Evolutionary conservation across 306 rosid genomes (phyloP).

Genomic region (Cicer chorassanicum): DNA sequence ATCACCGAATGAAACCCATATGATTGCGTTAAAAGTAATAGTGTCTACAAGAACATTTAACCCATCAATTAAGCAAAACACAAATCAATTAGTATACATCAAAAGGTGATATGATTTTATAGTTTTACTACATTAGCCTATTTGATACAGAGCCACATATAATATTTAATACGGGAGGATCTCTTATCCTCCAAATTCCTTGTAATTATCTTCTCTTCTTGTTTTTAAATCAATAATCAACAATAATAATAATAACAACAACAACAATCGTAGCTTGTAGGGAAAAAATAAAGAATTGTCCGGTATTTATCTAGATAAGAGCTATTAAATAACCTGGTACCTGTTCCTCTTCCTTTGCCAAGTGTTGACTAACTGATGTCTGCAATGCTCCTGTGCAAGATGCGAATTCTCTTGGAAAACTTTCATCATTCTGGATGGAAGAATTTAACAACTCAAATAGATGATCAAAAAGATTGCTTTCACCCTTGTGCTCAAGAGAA

Average conservation of each 20-base stretch:
- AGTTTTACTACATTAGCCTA: slow-evolving; percentile 35
- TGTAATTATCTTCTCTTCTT: slow-evolving; percentile 27
- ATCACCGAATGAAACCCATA: slow-evolving; percentile 18
- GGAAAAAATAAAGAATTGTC: slow-evolving; percentile 7
- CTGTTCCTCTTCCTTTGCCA: slow-evolving; percentile 99
- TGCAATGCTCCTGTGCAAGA: slow-evolving; percentile 92
- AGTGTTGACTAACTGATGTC: slow-evolving; percentile 94
- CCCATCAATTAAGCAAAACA: slow-evolving; percentile 11
- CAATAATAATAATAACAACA: neutral
- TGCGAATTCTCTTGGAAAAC: slow-evolving; percentile 88
- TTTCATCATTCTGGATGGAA: slow-evolving; percentile 63
- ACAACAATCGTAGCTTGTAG: neutral
- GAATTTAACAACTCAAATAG: slow-evolving; percentile 83
- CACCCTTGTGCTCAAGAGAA: slow-evolving; percentile 98
- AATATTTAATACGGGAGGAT: slow-evolving; percentile 20
- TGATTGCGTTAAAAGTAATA: slow-evolving; percentile 3
- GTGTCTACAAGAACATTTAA: slow-evolving; percentile 36
- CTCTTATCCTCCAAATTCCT: slow-evolving; percentile 30
- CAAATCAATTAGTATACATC: slow-evolving; percentile 2
- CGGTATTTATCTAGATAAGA: slow-evolving; percentile 35
- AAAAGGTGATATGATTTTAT: slow-evolving; percentile 17
- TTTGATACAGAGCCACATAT: slow-evolving; percentile 11
- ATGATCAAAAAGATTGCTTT: slow-evolving; percentile 88
- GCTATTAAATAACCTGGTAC: slow-evolving; percentile 53
- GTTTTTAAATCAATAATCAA: neutral